Evolutionary conservation across 148 eudicot genomes (phyloP), one percentile per base, ranked within the genome.

Genomic region (Rhododendron ovatum): DNA sequence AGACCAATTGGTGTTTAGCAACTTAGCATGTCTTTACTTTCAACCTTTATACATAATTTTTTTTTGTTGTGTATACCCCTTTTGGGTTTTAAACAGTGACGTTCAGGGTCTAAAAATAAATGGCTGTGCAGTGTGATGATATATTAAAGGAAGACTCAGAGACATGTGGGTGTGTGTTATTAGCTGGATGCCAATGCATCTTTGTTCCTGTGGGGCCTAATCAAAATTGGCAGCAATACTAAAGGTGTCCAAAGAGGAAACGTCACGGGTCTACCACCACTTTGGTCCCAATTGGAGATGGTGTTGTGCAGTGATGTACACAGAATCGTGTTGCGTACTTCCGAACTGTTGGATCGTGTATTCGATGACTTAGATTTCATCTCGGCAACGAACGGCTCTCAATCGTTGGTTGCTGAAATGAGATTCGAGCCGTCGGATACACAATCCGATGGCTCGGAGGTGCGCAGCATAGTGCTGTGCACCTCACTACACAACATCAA

Each of bases 291-390:
- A 41, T 41, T 6, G 7, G 1, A 1, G 1, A 5, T 5, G 1
- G 43, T 41, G 0, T 0, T 5, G 0, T 41, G 7, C 43, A 6
- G 1, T 41, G 1, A 0, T 41, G 0, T 41, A 7, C 43, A 4
- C 5, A 3, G 5, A 0, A 37, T 3, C 4, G 5, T 39, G 43
- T 0, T 39, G 43, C 0, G 6, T 6, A 39, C 43, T 0, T 39
- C 0, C 0, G 7, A 41, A 0, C 45, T 0, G 45, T 41, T 0
- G 45, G 7, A 41, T 41, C 7, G 7, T 41, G 7, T 1, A 41
- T 41, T 0, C 1, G 45, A 41, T 0, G 45, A 1, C 7, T 41
- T 4, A 0, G 0, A 41, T 41, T 1, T 41, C 7, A 41, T 0
- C 45, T 41, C 7, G 45, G 7, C 7, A 41, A 41, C 0, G 1